Base-by-base conservation (phyloP, 2,329 filamentous ascomycete genomes). In the Zopfia rhizophila region DNA sequence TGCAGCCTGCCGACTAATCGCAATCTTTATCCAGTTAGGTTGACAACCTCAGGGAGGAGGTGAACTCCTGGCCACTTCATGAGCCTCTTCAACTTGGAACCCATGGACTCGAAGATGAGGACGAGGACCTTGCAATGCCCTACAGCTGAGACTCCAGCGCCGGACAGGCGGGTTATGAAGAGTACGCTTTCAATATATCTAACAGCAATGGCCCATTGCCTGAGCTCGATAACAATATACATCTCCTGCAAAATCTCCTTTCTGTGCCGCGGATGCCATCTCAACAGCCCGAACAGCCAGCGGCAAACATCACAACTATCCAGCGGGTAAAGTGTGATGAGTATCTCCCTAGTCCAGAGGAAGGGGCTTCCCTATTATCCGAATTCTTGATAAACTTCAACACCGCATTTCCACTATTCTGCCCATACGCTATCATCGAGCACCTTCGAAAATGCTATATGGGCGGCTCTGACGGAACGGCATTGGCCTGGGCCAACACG, bases 381-480 rank as follows among this genome's bases (percentile, higher is more conserved):
- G 61, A 66, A 18, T 65, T 49, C 19, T 44, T 65, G 5, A 55
- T 58, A 3, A 59, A 66, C 38, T 55, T 61, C 35, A 66, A 66
- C 24, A 59, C 58, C 3, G 59, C 57, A 0, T 55, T 37, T 14
- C 55, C 60, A 12, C 47, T 66, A 3, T 66, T 56, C 31, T 49
- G 53, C 7, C 59, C 56, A 3, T 49, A 58, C 18, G 45, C 46
- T 5, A 53, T 65, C 12, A 56, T 52, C 3, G 45, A 63, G 3
- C 61, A 66, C 23, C 49, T 63, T 4, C 56, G 57, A 11, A 43
- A 51, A n/a, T 65, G 63, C 38, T 63, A 63, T 42, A 45, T 48
- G 11, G 60, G 57, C 7, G 16, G 23, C 8, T 53, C 57, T 3
- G 59, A 65, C 30, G 57, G 55, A 6, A 48, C 57, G 14, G 42